Evolutionary conservation across 257 asterid genomes (phyloP).

Genomic region (Primulina tabacum): DNA sequence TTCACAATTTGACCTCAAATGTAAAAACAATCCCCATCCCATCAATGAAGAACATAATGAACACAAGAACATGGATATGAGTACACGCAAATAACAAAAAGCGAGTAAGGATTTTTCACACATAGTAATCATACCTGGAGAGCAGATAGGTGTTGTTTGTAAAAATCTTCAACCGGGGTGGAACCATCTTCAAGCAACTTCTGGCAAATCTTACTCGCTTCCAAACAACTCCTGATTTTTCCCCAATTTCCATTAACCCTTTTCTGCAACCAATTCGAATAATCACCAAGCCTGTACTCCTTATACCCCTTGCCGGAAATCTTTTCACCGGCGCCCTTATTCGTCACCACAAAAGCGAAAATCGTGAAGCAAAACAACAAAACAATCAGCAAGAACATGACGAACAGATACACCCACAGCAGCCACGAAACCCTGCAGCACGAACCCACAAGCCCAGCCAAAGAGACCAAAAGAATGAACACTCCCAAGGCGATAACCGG

Average conservation of each 20-base stretch:
- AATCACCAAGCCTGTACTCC: constrained; percentile 56
- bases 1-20: background rate
- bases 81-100: background rate
- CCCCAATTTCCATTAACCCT: constrained; percentile 46
- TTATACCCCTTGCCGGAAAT: constrained; percentile 44
- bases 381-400: constrained; percentile 72
- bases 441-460: constrained; percentile 80
- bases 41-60: too few relatives aligned
- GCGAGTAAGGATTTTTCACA: background rate
- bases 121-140: constrained; percentile 39
- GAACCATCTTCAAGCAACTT: constrained; percentile 25
- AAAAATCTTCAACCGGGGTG: constrained; percentile 31
- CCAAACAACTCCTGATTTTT: constrained; percentile 44
- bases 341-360: constrained; percentile 71
- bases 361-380: constrained; percentile 69
- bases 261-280: constrained; percentile 51
- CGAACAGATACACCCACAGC: constrained; percentile 71
- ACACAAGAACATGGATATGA: constrained; percentile 2
- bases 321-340: constrained; percentile 49
- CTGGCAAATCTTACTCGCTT: constrained; percentile 42
- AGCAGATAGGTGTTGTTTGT: constrained; percentile 36
- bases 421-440: constrained; percentile 81
- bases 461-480: constrained; percentile 61
- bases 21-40: background rate
- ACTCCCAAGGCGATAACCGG: constrained; percentile 77